Evolutionary conservation across 805 yeast genomes (phyloP).

Genomic region (Saccharomyces cerevisiae): DNA sequence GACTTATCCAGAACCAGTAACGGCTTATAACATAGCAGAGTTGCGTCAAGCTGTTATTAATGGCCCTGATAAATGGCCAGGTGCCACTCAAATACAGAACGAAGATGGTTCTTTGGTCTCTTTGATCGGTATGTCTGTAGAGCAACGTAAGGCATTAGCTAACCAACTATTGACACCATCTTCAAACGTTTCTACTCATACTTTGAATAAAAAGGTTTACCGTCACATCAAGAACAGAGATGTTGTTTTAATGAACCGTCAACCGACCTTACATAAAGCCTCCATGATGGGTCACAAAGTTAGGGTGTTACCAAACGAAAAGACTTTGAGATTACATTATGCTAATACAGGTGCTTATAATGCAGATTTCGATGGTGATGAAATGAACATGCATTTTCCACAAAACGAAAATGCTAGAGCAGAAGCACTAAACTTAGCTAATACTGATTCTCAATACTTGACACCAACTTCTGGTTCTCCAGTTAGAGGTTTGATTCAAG

Average conservation of each 20-base stretch:
- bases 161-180: conserved; percentile 89
- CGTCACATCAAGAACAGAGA: conserved; percentile 93
- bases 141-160: conserved; percentile 91
- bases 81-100: conserved; percentile 91
- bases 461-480: conserved; percentile 99
- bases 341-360: conserved; percentile 99
- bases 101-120: conserved; percentile 86
- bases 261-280: conserved; percentile 97
- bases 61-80: conserved; percentile 98
- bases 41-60: conserved; percentile 90
- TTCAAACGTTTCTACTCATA: conserved; percentile 44
- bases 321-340: conserved; percentile 90
- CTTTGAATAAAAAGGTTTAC: conserved; percentile 82
- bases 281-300: conserved; percentile 99
- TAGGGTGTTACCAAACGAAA: conserved; percentile 93
- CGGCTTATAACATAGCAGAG: conserved; percentile 81
- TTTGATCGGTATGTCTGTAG: conserved; percentile 79
- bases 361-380: conserved; percentile 99
- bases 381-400: conserved; percentile 99
- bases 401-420: conserved; percentile 96
- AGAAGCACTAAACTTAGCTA: conserved; percentile 89
- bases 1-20: conserved; percentile 97
- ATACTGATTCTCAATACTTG: conserved; percentile 93
- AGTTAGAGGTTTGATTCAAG: conserved; percentile 96
- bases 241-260: conserved; percentile 96